These are phyloP conservation scores for Dipteronia sinensis DNA, from an alignment of 345 rosid species.

Conservation along the genomic window DNA sequence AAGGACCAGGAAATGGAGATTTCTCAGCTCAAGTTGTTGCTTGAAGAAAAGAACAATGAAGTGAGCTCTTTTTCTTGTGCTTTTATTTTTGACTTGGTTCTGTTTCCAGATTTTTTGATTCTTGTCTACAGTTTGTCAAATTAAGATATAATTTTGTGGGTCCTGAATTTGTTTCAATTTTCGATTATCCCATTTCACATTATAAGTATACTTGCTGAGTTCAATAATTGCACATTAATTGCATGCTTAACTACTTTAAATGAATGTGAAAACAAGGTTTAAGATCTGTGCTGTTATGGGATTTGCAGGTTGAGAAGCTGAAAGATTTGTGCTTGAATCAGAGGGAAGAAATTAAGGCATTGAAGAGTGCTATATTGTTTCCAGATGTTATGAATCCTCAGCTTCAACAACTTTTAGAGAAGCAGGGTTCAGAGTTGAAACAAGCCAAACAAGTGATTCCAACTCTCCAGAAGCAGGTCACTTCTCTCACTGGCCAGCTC, in stretches of 20 bases:
- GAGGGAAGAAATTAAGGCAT: slow-evolving; percentile 82
- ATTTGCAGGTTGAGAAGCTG: slow-evolving; percentile 82
- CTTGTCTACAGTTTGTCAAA: no score
- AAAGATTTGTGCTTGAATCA: slow-evolving; percentile 89
- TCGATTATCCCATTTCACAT: no score
- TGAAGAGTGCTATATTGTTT: slow-evolving; percentile 72
- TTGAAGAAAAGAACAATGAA: slow-evolving; percentile 67
- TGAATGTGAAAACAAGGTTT: not conserved
- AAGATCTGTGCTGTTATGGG: not conserved
- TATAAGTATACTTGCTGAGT: not conserved
- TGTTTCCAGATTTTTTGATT: no score
- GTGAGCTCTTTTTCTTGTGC: slow-evolving; percentile 32
- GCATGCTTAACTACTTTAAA: no score
- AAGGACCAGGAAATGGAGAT: slow-evolving; percentile 73
- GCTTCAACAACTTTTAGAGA: slow-evolving; percentile 53
- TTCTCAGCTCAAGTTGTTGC: slow-evolving; percentile 51
- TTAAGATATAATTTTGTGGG: not conserved
- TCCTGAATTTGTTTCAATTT: not conserved
- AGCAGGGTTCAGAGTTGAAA: slow-evolving; percentile 70
- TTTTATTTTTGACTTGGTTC: not conserved
- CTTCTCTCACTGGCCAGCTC: slow-evolving; percentile 87
- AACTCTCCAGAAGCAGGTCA: slow-evolving; percentile 76
- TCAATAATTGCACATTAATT: no score
- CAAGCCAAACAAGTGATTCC: slow-evolving; percentile 84
- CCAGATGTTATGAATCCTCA: slow-evolving; percentile 70